Percentiles rank a stretch among this genome's conserved stretches.
phyloP scores from a whole-genome alignment of 2,329 filamentous ascomycete genomes.

The Exophiala sideris region DNA sequence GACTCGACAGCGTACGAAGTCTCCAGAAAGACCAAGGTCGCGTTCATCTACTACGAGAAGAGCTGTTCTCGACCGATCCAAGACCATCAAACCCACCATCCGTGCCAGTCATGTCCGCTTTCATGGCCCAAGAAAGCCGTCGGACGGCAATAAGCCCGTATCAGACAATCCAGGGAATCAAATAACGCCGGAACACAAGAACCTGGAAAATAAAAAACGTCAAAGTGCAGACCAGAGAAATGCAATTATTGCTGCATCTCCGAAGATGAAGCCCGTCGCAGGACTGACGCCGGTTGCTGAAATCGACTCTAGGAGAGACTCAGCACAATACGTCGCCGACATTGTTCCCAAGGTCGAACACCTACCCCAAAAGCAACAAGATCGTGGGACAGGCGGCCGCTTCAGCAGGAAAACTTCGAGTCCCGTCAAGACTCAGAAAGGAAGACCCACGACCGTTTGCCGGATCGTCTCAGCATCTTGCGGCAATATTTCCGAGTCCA shows the following conservation, averaged over 20 bases:
- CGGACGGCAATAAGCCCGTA: background rate
- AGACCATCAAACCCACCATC: background rate
- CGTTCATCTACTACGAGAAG: background rate
- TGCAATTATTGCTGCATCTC: too few relatives aligned
- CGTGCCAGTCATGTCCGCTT: conserved; percentile 2
- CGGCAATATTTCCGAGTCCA: background rate
- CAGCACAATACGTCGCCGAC: too few relatives aligned
- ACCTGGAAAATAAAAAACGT: background rate
- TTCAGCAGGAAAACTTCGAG: too few relatives aligned
- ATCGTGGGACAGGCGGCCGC: too few relatives aligned
- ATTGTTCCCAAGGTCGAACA: too few relatives aligned
- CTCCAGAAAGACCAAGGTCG: conserved; percentile 6
- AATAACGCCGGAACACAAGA: background rate
- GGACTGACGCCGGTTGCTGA: too few relatives aligned
- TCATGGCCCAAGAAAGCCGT: background rate
- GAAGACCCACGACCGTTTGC: background rate
- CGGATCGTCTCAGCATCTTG: background rate
- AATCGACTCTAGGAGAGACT: too few relatives aligned
- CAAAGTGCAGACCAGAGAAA: background rate
- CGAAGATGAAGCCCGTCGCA: too few relatives aligned
- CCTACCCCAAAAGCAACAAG: too few relatives aligned
- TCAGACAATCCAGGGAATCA: background rate
- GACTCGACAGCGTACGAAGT: conserved; percentile 9
- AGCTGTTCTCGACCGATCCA: conserved; percentile 1
- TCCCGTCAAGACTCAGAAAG: background rate